Evolutionary conservation across 2,329 filamentous ascomycete species (phyloP), one percentile per base, ranked within the genome.

Genomic region (Gaeumannomyces sp.): DNA sequence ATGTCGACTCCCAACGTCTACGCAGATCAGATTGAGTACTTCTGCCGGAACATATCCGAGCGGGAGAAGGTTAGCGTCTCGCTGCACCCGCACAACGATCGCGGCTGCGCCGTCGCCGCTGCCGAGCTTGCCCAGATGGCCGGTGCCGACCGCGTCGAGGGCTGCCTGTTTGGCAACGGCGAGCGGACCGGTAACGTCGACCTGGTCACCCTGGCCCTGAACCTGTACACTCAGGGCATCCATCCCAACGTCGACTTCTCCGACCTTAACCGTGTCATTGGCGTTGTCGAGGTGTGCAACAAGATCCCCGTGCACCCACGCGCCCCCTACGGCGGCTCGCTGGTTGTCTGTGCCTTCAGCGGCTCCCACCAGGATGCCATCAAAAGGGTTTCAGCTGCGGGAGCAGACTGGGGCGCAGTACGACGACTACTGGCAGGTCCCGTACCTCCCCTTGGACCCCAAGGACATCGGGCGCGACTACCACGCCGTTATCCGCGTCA

Each of bases 131-230:
- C 90, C 8, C 93, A 97, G 77, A 97, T 98, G 93, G 95, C 93
- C 25, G 95, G 94, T 64, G 95, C 93, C 50, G 92, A 97, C 77
- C 83, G 95, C 74, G 94, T 98, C 19, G 94, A 98, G 77, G 94
- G 94, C 60, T 97, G 92, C 68, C 82, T 97, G 56, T 96, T 97
- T 73, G 93, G 93, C 63, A 98, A 98, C 71, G 94, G 95, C 66
- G 94, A 99, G 82, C 83, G 95, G 68, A 98, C 94, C 0, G 95
- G 94, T 68, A 98, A 98, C 72, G 93, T 97, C 27, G 94, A 98
- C 74, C 83, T 98, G 64, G 93, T 98, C 62, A 98, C 93, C 45
- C 83, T 98, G 65, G 95, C 87, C 35, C 82, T 98, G 66, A 98
- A 98, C 75, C 86, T 98, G 25, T 98, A 98, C 78, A 97, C 93